Conservation (phyloP, 2,329 filamentous ascomycete genomes). For the Alternaria gansuensis region DNA sequence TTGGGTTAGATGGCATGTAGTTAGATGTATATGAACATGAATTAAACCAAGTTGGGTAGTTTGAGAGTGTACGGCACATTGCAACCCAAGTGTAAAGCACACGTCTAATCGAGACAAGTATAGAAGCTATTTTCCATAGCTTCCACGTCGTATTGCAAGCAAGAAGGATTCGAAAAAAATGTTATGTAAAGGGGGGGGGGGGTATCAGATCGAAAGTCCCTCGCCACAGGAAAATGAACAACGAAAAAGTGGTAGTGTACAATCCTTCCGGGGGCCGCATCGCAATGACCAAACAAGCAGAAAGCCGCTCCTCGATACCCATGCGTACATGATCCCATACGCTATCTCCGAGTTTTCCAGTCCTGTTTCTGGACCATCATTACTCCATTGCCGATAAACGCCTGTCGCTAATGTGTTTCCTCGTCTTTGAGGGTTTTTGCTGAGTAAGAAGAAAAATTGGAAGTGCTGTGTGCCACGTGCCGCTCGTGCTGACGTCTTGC, state of each 20-base stretch:
- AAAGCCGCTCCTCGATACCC: slow-evolving; percentile 1
- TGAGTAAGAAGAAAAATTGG: slow-evolving; percentile 11
- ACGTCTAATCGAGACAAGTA: slow-evolving; percentile 3
- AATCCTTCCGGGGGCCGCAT: slow-evolving; percentile 18
- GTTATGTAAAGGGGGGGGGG: slow-evolving; percentile 25
- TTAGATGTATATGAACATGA: slow-evolving; percentile 2
- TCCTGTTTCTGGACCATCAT: slow-evolving; percentile 23
- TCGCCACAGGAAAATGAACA: slow-evolving; percentile 21
- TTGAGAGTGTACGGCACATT: neutral
- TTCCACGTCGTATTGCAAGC: slow-evolving; percentile 15
- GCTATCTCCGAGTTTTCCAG: slow-evolving; percentile 8
- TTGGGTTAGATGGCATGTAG: slow-evolving; percentile 4
- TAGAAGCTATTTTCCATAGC: slow-evolving; percentile 4
- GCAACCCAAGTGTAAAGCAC: neutral
- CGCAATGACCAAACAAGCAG: slow-evolving; percentile 12
- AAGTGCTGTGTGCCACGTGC: slow-evolving; percentile 22
- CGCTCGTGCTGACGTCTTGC: slow-evolving; percentile 22
- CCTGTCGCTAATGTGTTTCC: slow-evolving; percentile 26
- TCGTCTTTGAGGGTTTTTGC: slow-evolving; percentile 15
- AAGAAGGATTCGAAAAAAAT: slow-evolving; percentile 20
- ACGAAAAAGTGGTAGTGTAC: slow-evolving; percentile 16
- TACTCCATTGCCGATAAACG: slow-evolving; percentile 25
- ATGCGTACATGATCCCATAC: slow-evolving; percentile 10
- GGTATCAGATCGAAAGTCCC: slow-evolving; percentile 46
- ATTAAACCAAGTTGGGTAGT: slow-evolving; percentile 4